Evolutionary conservation across 2,329 filamentous ascomycete species (phyloP), one percentile per base, ranked within the genome.

Genomic region (Sporothrix schenckii): DNA sequence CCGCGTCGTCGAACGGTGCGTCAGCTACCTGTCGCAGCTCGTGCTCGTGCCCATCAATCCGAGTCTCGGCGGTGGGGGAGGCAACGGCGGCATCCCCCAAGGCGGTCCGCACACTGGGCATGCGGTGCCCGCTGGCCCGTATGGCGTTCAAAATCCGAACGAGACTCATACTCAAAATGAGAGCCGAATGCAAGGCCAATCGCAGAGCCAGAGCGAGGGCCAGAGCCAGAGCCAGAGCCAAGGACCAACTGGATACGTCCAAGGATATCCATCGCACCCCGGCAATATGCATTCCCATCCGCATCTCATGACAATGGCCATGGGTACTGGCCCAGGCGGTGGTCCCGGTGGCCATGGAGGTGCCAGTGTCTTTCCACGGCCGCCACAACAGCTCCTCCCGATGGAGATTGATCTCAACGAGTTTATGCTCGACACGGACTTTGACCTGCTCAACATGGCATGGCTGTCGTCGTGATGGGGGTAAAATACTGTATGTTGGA

Each of bases 321-420:
- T 30, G 27, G 27, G 27, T 5, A 30, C 27, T 30, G 27, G 27
- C 27, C 27, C 27, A 2, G 21, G 21, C n/a, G 27, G 13, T 3
- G 54, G 54, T 14, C 39, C 49, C n/a, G 60, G 39, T 19, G 39
- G n/a, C 4, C 4, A 13, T 2, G 56, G 56, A 1, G 44, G 44
- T 16, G 49, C 49, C 53, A 27, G 41, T 5, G 50, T 49, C 4
- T 14, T 52, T n/a, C 47, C 47, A 10, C 68, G 58, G n/a, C 68
- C 63, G 24, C 66, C 50, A 16, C 52, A 68, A 16, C 68, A 63
- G 27, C 47, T 69, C 10, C 34, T 66, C 10, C 70, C 66, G 7
- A 69, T 71, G 56, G 70, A 71, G 19, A 70, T 70, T 16, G 68
- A 70, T 24, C 70, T 72, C 54, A 68, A 58, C 47, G 70, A 72